Evolutionary conservation across 352 stramenopile species (phyloP).

Genomic region (Globisporangium perplexum): DNA sequence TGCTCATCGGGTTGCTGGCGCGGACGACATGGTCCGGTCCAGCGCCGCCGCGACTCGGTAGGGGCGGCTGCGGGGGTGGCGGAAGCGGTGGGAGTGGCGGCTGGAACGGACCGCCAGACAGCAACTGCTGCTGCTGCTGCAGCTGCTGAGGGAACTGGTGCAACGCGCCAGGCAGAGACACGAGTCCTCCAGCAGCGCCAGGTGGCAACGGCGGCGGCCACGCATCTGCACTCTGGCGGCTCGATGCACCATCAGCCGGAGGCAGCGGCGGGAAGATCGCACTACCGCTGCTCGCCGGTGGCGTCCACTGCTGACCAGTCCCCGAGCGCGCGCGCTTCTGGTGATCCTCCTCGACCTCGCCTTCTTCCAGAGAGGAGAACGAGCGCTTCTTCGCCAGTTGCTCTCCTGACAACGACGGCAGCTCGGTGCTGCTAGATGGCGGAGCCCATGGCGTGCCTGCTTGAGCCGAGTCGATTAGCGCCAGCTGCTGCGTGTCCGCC

Average conservation of each 20-base stretch:
- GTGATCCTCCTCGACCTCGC: slow-evolving; percentile 33
- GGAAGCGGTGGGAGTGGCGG: slow-evolving; percentile 2
- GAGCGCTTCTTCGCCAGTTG: slow-evolving; percentile 4
- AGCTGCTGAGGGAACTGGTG: not conserved
- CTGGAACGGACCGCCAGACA: slow-evolving; percentile 2
- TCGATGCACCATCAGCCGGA: not conserved
- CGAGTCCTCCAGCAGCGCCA: not conserved
- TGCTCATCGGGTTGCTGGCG: slow-evolving; percentile 55
- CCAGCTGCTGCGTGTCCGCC: slow-evolving; percentile 48
- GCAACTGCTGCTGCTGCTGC: not conserved
- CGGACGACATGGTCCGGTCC: slow-evolving; percentile 9
- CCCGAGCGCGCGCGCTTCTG: not conserved
- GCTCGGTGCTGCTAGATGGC: not conserved
- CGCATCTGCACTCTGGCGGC: not conserved
- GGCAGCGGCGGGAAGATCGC: slow-evolving; percentile 3
- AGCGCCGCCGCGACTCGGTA: not conserved
- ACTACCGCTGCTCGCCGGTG: not conserved
- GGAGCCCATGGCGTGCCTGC: slow-evolving; percentile 28
- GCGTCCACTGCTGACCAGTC: not conserved
- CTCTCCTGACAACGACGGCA: not conserved
- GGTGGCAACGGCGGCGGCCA: not conserved
- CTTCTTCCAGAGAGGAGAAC: slow-evolving; percentile 37
- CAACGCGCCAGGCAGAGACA: not conserved
- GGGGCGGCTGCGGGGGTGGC: not conserved
- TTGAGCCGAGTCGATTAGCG: slow-evolving; percentile 29